Evolutionary conservation across 2,329 filamentous ascomycete genomes (phyloP).

Genomic region (Uncinocarpus reesii): DNA sequence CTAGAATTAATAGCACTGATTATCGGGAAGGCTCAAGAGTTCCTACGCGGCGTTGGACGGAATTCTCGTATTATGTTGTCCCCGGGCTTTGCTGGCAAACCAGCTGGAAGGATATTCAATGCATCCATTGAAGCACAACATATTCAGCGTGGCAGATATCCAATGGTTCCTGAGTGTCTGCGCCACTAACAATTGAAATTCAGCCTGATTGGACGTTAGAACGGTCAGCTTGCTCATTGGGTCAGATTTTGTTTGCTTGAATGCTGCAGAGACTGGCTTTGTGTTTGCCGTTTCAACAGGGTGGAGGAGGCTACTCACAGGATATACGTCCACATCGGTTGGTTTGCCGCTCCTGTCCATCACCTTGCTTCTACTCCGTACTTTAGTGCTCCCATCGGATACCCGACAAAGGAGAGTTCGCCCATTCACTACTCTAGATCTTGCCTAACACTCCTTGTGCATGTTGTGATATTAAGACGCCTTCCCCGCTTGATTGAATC

Average conservation of each 20-base stretch:
- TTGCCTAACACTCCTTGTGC: too few relatives aligned
- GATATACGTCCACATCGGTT: background rate
- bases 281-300: background rate
- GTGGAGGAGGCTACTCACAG: conserved; percentile 2
- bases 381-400: background rate
- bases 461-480: background rate
- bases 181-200: conserved; percentile 8
- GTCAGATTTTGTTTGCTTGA: conserved; percentile 3
- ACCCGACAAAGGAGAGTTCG: background rate
- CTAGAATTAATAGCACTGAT: too few relatives aligned
- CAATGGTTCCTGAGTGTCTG: background rate
- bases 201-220: background rate
- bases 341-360: conserved; percentile 1
- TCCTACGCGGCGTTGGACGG: background rate
- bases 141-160: conserved; percentile 2
- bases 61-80: conserved; percentile 1
- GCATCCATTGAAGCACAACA: conserved; percentile 1
- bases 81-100: background rate
- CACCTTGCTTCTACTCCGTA: background rate
- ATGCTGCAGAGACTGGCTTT: background rate
- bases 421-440: conserved; percentile 1
- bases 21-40: background rate
- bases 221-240: background rate
- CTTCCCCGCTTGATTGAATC: conserved; percentile 8
- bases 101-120: background rate